Conservation (phyloP, 192 early-diverging fungal genomes). For the Coemansia guatemalensis region DNA sequence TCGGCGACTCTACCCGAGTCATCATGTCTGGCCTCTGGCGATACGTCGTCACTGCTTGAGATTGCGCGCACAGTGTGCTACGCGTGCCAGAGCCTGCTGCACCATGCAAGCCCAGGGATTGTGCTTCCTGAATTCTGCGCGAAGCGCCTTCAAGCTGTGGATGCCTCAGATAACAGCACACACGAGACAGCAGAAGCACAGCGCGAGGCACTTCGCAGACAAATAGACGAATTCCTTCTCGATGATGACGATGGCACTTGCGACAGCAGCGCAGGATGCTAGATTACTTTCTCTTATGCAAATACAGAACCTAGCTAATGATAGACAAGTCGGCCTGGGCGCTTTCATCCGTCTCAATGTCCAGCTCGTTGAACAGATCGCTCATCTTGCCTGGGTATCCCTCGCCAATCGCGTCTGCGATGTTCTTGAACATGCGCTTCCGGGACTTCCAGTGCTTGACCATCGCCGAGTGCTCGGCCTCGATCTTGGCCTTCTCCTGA, state of each 20-base stretch:
- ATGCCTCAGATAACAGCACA: background rate
- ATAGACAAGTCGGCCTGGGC: slow-evolving; percentile 41
- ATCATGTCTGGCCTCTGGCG: background rate
- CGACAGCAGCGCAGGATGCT: background rate
- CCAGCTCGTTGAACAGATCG: slow-evolving; percentile 57
- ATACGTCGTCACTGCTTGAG: slow-evolving; percentile 8
- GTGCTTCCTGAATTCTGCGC: slow-evolving; percentile 32
- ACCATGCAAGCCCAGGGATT: slow-evolving; percentile 23
- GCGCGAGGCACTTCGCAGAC: slow-evolving; percentile 55
- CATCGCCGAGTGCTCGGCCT: slow-evolving; percentile 38
- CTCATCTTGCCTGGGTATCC: slow-evolving; percentile 54
- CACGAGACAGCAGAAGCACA: background rate
- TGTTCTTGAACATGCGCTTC: slow-evolving; percentile 60
- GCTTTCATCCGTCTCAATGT: slow-evolving; percentile 62
- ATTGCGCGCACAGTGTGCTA: slow-evolving; percentile 34
- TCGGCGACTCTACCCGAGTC: background rate
- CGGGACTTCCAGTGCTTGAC: slow-evolving; percentile 57
- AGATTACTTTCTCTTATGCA: background rate
- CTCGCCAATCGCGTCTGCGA: slow-evolving; percentile 55
- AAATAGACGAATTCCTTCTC: slow-evolving; percentile 67
- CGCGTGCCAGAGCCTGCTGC: slow-evolving; percentile 38
- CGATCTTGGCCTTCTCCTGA: slow-evolving; percentile 34
- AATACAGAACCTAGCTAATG: background rate
- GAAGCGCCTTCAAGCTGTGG: slow-evolving; percentile 5
- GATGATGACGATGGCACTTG: slow-evolving; percentile 43